These are phyloP conservation scores for Suillus plorans DNA, from an alignment of 768 basidiomycete genomes.

Conservation along the genomic window DNA sequence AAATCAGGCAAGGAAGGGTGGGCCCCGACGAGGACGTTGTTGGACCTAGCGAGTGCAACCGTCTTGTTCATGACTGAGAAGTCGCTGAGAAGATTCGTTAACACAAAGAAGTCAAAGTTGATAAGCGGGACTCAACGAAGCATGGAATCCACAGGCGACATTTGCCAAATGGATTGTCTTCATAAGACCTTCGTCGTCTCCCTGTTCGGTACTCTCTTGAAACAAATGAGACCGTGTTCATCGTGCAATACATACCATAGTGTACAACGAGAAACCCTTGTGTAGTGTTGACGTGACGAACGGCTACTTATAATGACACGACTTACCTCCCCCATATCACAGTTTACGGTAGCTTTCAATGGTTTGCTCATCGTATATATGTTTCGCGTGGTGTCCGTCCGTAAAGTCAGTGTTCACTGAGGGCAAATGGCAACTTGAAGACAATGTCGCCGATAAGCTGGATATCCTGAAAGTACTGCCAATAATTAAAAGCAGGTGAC, in stretches of 20 bases:
- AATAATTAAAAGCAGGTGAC: background rate
- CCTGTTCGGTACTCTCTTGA: slow-evolving; percentile 27
- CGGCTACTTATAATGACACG: background rate
- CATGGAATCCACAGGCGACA: slow-evolving; percentile 70
- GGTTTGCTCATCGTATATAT: slow-evolving; percentile 18
- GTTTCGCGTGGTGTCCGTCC: background rate
- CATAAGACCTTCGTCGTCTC: slow-evolving; percentile 54
- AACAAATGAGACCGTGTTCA: background rate
- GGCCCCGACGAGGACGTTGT: slow-evolving; percentile 61
- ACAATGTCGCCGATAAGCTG: background rate
- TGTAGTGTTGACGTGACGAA: background rate
- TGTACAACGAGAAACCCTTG: slow-evolving; percentile 54
- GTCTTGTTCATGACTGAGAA: slow-evolving; percentile 67
- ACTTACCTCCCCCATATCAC: slow-evolving; percentile 56
- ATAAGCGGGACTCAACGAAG: slow-evolving; percentile 39
- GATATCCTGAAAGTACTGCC: background rate
- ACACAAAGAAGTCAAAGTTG: background rate
- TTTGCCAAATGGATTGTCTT: slow-evolving; percentile 59
- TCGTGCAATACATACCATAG: slow-evolving; percentile 33
- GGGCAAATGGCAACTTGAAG: background rate
- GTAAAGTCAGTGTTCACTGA: background rate
- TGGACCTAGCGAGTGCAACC: slow-evolving; percentile 52
- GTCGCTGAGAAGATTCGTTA: slow-evolving; percentile 38
- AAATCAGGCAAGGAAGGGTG: slow-evolving; percentile 65
- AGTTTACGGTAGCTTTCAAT: slow-evolving; percentile 47